Base-by-base conservation (phyloP, 106 monocot species). In the Triglochin maritima region DNA sequence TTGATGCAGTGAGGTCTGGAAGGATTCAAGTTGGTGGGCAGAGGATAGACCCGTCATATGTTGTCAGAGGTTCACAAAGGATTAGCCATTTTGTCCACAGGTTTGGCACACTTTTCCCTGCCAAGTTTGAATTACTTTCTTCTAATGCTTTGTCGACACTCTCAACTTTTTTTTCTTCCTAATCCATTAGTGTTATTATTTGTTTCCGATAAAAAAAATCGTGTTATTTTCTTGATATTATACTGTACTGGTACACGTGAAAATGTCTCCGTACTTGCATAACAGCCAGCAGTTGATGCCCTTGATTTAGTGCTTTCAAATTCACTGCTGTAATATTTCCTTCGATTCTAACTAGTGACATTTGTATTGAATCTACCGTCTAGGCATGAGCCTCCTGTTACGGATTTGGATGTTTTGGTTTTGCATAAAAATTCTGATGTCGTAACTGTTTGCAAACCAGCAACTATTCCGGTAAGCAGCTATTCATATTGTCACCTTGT, bases 41-140 rank as follows among this genome's bases (percentile, higher is more conserved):
- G 77, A 75, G 57, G 17, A 82, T 98, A 71, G 77, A 86, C 46
- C 41, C 68, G 10, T 81, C 74, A 13, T 92, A 98, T 82, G 68
- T 82, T 62, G 83, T 96, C 11, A 68, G 29, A 29, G 29, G 1
- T 29, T 86, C 88, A 47, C 88, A 91, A 60, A 91, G 82, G 71
- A 84, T 96, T 51, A 88, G 85, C 79, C 90, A 96, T 63, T 96
- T 96, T 64, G n/a, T 96, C 69, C 96, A 96, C 78, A 91, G 96
- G 96, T 96, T 11, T 64, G 47, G 50, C 9, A 60, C 16, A 4
- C 60, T 4, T 29, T 60, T 60, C 9, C 43, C 17, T 16, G 16
- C 60, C 42, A 4, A 17, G 4, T 13, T 4, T 29, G 1, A 16
- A 6, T 16, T 15, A 8, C 47, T 46, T 41, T 46, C 44, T 46